phyloP scores from a whole-genome alignment of 257 asterid genomes.

The Fraxinus quadrangulata region DNA sequence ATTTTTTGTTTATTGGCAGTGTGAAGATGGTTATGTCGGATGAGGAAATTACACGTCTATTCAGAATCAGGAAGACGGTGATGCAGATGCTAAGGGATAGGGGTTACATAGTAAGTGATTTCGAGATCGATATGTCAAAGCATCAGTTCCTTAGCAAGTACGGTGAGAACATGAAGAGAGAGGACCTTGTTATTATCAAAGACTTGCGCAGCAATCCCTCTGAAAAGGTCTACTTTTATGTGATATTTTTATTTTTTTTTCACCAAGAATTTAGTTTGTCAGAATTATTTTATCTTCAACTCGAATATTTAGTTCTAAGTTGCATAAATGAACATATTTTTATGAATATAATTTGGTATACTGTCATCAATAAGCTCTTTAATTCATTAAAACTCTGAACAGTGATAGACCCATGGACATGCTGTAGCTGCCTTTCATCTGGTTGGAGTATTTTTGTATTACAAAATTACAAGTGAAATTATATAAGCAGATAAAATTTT shows the following conservation, averaged over 20 bases:
- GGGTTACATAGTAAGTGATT: slow-evolving; percentile 43
- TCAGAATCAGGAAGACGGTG: slow-evolving; percentile 44
- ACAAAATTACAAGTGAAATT: not conserved
- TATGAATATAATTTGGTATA: not conserved
- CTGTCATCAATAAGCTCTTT: not conserved
- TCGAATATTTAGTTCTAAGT: not conserved
- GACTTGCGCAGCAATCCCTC: slow-evolving; percentile 47
- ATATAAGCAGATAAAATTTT: not conserved
- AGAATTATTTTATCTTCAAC: not conserved
- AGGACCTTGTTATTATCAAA: slow-evolving; percentile 62
- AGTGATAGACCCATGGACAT: not conserved
- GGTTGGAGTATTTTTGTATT: not conserved
- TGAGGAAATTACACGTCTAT: slow-evolving; percentile 45
- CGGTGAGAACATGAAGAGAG: slow-evolving; percentile 74
- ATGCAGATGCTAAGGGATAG: slow-evolving; percentile 59
- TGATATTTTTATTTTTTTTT: not conserved
- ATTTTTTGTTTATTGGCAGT: slow-evolving; percentile 2
- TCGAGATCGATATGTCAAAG: slow-evolving; percentile 49
- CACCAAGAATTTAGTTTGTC: not conserved
- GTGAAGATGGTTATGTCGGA: slow-evolving; percentile 49
- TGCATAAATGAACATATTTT: not conserved
- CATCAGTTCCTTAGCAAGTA: slow-evolving; percentile 42
- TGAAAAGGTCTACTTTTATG: not conserved
- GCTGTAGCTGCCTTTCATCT: not conserved
- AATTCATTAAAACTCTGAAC: not conserved